Conservation (phyloP, 805 yeast species). For the Starmerella tilneyi region DNA sequence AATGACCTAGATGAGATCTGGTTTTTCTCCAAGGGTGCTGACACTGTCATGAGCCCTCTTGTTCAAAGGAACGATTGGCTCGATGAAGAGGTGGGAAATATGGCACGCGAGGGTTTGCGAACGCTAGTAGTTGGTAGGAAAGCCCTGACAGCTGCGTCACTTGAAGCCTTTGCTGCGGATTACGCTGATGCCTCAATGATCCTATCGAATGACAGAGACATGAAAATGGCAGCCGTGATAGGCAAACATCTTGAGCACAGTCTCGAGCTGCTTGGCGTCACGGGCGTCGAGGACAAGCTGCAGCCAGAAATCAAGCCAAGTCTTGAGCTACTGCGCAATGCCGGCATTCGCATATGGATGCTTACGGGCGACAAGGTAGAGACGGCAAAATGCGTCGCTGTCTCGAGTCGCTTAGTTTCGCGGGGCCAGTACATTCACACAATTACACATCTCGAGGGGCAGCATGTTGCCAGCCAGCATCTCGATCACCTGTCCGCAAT, state of each 20-base stretch:
- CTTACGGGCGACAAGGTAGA: conserved; percentile 97
- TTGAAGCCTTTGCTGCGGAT: conserved; percentile 51
- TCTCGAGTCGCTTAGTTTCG: conserved; percentile 84
- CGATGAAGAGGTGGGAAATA: conserved; percentile 92
- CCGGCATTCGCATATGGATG: conserved; percentile 98
- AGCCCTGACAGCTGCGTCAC: conserved; percentile 44
- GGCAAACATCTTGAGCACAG: conserved; percentile 65
- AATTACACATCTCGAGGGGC: conserved; percentile 51
- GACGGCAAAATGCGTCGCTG: conserved; percentile 94
- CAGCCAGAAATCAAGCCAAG: conserved; percentile 88
- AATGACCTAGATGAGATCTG: conserved; percentile 49
- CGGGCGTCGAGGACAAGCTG: conserved; percentile 94
- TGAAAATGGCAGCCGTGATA: conserved; percentile 57
- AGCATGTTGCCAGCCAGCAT: conserved; percentile 61
- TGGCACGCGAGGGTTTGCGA: conserved; percentile 97
- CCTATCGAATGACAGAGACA: conserved; percentile 65
- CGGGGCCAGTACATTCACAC: conserved; percentile 92
- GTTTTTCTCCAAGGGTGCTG: conserved; percentile 94
- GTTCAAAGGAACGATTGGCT: conserved; percentile 89
- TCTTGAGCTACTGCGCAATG: conserved; percentile 83
- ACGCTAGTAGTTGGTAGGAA: conserved; percentile 91
- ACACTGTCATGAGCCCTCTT: conserved; percentile 76
- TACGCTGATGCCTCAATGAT: conserved; percentile 66
- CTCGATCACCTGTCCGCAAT: conserved; percentile 55
- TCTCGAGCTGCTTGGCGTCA: conserved; percentile 76